phyloP scores from a whole-genome alignment of 2,329 filamentous ascomycete genomes.

The Coniochaeta sp. region DNA sequence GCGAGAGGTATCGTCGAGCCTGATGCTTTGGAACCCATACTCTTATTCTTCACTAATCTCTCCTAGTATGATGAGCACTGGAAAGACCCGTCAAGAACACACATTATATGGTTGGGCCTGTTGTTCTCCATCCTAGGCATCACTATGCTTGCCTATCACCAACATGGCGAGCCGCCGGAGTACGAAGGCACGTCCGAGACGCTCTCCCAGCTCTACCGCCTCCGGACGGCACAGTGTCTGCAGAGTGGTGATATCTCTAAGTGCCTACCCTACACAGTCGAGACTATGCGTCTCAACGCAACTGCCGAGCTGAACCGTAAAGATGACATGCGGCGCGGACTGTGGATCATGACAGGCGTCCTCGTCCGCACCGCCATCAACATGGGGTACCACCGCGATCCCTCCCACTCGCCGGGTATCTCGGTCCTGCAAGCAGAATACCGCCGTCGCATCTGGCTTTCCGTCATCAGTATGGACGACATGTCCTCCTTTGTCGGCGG shows the following conservation, averaged over 20 bases:
- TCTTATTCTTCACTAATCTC: background rate
- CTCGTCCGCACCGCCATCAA: conserved; percentile 44
- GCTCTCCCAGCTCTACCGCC: conserved; percentile 38
- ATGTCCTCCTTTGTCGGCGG: conserved; percentile 45
- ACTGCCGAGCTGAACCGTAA: conserved; percentile 44
- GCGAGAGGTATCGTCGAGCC: conserved; percentile 16
- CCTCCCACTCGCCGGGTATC: conserved; percentile 23
- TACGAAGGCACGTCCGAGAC: conserved; percentile 38
- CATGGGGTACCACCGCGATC: conserved; percentile 46
- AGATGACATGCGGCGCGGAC: conserved; percentile 41
- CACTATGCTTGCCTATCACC: conserved; percentile 42
- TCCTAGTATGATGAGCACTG: conserved; percentile 40
- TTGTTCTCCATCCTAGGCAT: conserved; percentile 47
- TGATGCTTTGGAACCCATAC: background rate
- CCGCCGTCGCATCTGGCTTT: conserved; percentile 27
- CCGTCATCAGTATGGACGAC: conserved; percentile 40
- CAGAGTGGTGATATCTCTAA: conserved; percentile 42
- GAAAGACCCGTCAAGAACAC: conserved; percentile 34
- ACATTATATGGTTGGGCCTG: conserved; percentile 43
- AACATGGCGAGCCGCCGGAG: conserved; percentile 44
- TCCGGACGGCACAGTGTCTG: conserved; percentile 44
- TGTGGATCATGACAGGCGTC: conserved; percentile 41
- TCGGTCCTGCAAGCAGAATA: conserved; percentile 41
- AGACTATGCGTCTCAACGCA: conserved; percentile 42
- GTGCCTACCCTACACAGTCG: conserved; percentile 41